Evolutionary conservation across 768 basidiomycete species (phyloP).

Genomic region (Suillus plorans): DNA sequence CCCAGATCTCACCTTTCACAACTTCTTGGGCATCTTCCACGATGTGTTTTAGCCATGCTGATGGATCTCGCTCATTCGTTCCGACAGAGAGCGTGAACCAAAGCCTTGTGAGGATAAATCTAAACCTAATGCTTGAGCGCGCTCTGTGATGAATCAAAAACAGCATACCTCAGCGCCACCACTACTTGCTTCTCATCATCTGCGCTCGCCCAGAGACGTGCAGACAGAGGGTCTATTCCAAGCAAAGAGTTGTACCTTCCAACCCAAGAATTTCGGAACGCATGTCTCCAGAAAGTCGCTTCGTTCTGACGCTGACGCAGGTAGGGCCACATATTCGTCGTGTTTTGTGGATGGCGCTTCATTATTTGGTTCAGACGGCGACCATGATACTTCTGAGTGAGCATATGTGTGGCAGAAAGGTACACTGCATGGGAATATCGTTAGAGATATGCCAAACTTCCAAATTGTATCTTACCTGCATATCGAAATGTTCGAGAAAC

Average conservation of each 20-base stretch:
- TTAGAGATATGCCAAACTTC: slow-evolving; percentile 3
- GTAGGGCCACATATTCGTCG: slow-evolving; percentile 75
- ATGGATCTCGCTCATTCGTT: slow-evolving; percentile 29
- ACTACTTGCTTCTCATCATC: slow-evolving; percentile 56
- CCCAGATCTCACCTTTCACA: slow-evolving; percentile 61
- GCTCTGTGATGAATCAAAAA: not conserved
- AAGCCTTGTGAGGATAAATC: slow-evolving; percentile 61
- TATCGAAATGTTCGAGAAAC: slow-evolving; percentile 65
- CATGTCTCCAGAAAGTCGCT: slow-evolving; percentile 30
- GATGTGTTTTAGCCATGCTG: slow-evolving; percentile 33
- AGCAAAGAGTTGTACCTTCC: slow-evolving; percentile 30
- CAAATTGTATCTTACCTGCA: slow-evolving; percentile 43
- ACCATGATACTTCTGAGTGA: slow-evolving; percentile 50
- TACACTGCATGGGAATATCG: slow-evolving; percentile 44
- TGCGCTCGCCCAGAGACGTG: slow-evolving; percentile 57
- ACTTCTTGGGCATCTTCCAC: slow-evolving; percentile 54
- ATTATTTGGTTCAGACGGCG: slow-evolving; percentile 42
- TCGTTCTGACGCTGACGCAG: slow-evolving; percentile 52
- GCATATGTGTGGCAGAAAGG: slow-evolving; percentile 54
- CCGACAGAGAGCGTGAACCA: slow-evolving; percentile 65
- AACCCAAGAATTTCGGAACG: slow-evolving; percentile 55
- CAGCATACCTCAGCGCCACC: slow-evolving; percentile 54
- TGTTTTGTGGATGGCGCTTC: slow-evolving; percentile 39
- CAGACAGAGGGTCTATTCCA: slow-evolving; percentile 37
- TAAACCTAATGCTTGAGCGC: slow-evolving; percentile 21